Base-by-base conservation (phyloP, 2,329 filamentous ascomycete genomes). In the Microascus cirrosus region DNA sequence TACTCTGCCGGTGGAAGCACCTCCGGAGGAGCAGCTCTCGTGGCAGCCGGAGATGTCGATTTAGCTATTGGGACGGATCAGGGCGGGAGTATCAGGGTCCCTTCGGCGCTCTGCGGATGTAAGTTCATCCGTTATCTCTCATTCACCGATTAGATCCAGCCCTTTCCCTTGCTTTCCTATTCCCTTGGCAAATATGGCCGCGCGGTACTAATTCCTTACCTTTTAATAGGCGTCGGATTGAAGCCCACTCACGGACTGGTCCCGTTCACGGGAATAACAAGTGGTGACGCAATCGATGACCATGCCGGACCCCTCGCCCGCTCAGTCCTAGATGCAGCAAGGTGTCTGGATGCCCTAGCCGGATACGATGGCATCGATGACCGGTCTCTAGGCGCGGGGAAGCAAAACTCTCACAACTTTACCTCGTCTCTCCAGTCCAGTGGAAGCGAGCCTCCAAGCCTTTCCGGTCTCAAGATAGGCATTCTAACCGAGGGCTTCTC, bases 191-290 rank as follows among this genome's bases (percentile, higher is more conserved):
- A 18, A 39, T 18, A 12, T 39, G 36, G 18, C 12, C 3, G 6
- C 11, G 11, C 36, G 15, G 36, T 15, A n/a, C n/a, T 45, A 18
- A 45, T 18, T 45, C 13, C 2, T 45, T 53, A 42, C 20, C 8
- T 32, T 10, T 22, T 18, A 34, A 22, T 50, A 64, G 60, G 62
- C 45, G 72, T 74, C 3, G 76, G 76, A 0, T 66, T 81, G 25
- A 82, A 81, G 61, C 77, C 79, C 0, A 81, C 77, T 0, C 72
- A 77, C 58, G 74, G 76, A 0, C 67, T 80, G 0, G 71, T 82
- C 0, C 79, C 79, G 0, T 82, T 73, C 56, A 81, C 75, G 0
- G 78, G 76, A 0, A 71, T 77, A 53, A 70, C 71, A 1, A 75
- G 72, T 45, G 74, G 76, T 0, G 76, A 80, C 59, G 71, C 77